These are phyloP conservation scores for Chlorella sorokiniana DNA, from an alignment of 139 green algal genomes.

Conservation along the genomic window DNA sequence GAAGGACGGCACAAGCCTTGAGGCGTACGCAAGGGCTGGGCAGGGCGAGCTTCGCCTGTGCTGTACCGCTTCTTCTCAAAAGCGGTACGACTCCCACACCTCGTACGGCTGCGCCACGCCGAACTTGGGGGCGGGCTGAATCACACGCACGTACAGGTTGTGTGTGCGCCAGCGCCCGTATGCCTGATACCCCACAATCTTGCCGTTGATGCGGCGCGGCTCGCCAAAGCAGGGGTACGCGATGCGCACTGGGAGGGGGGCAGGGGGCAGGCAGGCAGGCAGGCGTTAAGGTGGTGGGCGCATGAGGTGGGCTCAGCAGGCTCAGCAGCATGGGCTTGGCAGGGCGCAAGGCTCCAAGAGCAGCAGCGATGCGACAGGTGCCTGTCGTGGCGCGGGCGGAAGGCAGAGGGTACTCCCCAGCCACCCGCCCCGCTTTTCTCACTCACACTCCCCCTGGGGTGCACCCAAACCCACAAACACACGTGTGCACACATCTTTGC, in stretches of 20 bases:
- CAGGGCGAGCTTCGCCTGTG: not conserved
- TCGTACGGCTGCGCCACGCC: not conserved
- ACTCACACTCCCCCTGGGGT: no score
- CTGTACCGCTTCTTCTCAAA: slow-evolving; percentile 2
- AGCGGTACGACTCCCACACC: slow-evolving; percentile 8
- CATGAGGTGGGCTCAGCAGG: no score
- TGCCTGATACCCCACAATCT: slow-evolving; percentile 19
- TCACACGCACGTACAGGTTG: slow-evolving; percentile 1
- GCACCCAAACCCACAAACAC: no score
- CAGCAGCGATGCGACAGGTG: no score
- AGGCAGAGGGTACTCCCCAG: no score
- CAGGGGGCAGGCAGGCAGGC: not conserved
- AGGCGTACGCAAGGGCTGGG: not conserved
- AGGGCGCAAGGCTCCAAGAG: no score
- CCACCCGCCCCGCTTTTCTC: no score
- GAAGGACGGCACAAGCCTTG: not conserved
- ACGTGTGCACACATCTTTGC: no score
- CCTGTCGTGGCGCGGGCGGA: no score
- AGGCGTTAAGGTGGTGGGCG: no score
- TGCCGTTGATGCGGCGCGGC: slow-evolving; percentile 5
- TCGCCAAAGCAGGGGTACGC: slow-evolving; percentile 16
- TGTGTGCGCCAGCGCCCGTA: slow-evolving; percentile 20
- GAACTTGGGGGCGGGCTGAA: not conserved
- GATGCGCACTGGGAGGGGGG: slow-evolving; percentile 7
- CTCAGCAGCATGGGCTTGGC: no score